These are phyloP conservation scores for Brassica rapa DNA, from an alignment of 345 rosid genomes.

Conservation along the genomic window DNA sequence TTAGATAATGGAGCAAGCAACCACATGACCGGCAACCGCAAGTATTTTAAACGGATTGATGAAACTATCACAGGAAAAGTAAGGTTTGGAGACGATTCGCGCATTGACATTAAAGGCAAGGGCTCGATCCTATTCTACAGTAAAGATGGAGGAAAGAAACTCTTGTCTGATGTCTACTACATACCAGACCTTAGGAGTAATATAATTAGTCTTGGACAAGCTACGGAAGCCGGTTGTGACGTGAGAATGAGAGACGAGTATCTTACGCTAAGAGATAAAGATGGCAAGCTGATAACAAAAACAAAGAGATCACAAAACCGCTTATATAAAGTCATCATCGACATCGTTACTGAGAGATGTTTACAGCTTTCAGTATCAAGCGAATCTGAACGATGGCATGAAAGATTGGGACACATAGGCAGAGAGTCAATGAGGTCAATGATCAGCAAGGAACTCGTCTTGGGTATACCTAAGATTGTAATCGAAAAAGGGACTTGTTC, in stretches of 20 bases:
- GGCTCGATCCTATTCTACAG: background rate
- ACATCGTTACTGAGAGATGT: background rate
- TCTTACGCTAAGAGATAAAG: background rate
- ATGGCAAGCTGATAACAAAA: background rate
- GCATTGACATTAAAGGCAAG: background rate
- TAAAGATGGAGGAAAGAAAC: background rate
- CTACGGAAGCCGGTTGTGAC: background rate
- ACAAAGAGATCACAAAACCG: background rate
- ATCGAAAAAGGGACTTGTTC: too few relatives aligned
- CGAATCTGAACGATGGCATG: background rate
- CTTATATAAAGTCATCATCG: background rate
- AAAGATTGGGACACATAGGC: background rate
- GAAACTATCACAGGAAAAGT: background rate
- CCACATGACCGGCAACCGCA: background rate
- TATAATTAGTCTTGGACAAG: background rate
- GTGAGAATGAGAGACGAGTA: background rate
- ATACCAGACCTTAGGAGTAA: background rate
- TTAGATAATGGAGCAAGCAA: background rate
- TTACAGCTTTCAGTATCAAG: too few relatives aligned
- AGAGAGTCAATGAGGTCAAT: too few relatives aligned
- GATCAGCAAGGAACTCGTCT: too few relatives aligned
- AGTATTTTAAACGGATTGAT: background rate
- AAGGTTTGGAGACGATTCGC: background rate
- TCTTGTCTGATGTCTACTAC: background rate
- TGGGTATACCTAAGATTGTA: too few relatives aligned